Evolutionary conservation across 1,139 yeast genomes (phyloP).

Genomic region (Geotrichum europaeum): DNA sequence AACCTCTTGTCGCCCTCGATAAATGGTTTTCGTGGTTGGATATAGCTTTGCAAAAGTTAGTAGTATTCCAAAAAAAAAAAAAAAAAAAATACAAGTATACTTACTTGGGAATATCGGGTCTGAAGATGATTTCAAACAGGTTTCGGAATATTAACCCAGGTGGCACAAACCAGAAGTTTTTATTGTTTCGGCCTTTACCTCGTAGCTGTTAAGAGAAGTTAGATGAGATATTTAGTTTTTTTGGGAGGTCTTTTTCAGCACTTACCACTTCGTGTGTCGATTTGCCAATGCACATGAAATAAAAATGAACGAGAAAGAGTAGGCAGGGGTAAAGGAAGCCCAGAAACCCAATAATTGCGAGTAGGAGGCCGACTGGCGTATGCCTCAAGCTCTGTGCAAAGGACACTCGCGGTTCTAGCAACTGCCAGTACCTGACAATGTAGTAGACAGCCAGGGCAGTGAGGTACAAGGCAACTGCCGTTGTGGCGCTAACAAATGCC

Average conservation of each 20-base stretch:
- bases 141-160: constrained; percentile 14
- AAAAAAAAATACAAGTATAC: not conserved
- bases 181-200: not conserved
- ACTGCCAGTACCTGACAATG: constrained; percentile 12
- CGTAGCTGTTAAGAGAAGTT: not conserved
- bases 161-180: constrained; percentile 7
- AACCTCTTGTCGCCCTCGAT: constrained; percentile 19
- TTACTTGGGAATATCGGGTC: constrained; percentile 18
- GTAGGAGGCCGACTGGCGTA: constrained; percentile 16
- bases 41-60: constrained; percentile 9
- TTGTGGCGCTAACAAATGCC: constrained; percentile 11
- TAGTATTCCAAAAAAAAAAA: not conserved
- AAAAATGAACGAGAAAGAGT: constrained; percentile 8
- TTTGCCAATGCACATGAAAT: constrained; percentile 15
- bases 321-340: constrained; percentile 12
- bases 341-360: constrained; percentile 14
- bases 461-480: constrained; percentile 3
- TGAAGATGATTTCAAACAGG: constrained; percentile 15
- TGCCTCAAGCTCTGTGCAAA: constrained; percentile 11
- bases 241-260: not conserved
- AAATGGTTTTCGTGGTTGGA: constrained; percentile 17
- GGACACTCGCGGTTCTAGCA: not conserved
- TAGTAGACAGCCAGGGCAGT: constrained; percentile 12
- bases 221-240: not conserved
- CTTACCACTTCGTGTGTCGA: constrained; percentile 16